phyloP scores from a whole-genome alignment of 139 green algal genomes.

The Tetradesmus lagerheimii region DNA sequence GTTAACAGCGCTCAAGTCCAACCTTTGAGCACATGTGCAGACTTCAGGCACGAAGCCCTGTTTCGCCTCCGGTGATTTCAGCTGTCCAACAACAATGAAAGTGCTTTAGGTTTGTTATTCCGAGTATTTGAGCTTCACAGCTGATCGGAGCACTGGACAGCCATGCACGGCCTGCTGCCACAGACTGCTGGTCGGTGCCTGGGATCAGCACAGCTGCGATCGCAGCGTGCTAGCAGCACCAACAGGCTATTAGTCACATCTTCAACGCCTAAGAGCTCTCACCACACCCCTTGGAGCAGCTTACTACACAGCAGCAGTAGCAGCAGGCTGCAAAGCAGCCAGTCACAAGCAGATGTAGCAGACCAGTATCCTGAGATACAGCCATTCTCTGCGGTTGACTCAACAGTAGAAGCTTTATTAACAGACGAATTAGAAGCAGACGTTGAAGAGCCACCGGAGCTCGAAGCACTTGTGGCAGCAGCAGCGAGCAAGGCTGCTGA shows the following conservation, averaged over 20 bases:
- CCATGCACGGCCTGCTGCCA: slow-evolving; percentile 12
- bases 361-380: background rate
- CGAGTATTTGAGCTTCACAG: background rate
- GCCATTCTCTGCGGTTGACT: background rate
- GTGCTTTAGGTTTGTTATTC: background rate
- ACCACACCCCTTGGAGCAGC: background rate
- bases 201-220: background rate
- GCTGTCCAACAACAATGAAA: background rate
- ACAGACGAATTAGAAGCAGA: slow-evolving; percentile 6
- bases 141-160: background rate
- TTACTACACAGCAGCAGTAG: background rate
- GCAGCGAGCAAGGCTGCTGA: background rate
- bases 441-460: background rate
- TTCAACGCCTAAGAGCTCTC: background rate
- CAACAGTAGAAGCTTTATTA: slow-evolving; percentile 11
- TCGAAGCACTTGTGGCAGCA: background rate
- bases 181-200: slow-evolving; percentile 12
- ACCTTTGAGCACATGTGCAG: background rate
- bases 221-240: background rate
- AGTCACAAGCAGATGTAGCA: slow-evolving; percentile 7
- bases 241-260: background rate
- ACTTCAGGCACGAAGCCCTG: background rate
- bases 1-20: no score
- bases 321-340: slow-evolving; percentile 19
- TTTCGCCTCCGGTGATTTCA: background rate